Evolutionary conservation across 2,329 filamentous ascomycete species (phyloP).

Genomic region (Colletotrichum incanum): DNA sequence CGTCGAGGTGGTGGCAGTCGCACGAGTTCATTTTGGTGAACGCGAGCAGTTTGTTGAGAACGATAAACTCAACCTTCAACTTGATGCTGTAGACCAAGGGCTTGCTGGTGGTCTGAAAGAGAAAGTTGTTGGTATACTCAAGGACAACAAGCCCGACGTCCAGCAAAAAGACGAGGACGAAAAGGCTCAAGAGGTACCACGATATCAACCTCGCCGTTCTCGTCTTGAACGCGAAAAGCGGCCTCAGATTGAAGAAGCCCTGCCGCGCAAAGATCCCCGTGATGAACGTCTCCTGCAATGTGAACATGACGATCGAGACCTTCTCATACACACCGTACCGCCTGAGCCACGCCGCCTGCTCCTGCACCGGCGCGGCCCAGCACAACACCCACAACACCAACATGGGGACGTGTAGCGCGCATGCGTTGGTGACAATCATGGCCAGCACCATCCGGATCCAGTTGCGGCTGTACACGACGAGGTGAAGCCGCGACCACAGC

Average conservation of each 20-base stretch:
- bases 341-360: slow-evolving; percentile 35
- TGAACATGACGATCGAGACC: slow-evolving; percentile 71
- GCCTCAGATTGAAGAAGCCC: slow-evolving; percentile 52
- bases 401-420: slow-evolving; percentile 65
- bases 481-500: slow-evolving; percentile 66
- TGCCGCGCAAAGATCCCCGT: slow-evolving; percentile 69
- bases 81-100: slow-evolving; percentile 44
- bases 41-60: slow-evolving; percentile 55
- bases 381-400: slow-evolving; percentile 65
- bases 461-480: slow-evolving; percentile 59
- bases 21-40: slow-evolving; percentile 39
- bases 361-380: slow-evolving; percentile 45
- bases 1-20: slow-evolving; percentile 29
- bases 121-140: slow-evolving; percentile 56
- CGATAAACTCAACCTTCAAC: slow-evolving; percentile 63
- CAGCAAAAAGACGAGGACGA: slow-evolving; percentile 58
- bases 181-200: slow-evolving; percentile 56
- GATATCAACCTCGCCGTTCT: slow-evolving; percentile 51
- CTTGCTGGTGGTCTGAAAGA: slow-evolving; percentile 43
- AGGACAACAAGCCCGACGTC: slow-evolving; percentile 56
- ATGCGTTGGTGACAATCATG: slow-evolving; percentile 67
- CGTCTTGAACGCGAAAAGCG: slow-evolving; percentile 56
- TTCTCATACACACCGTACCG: slow-evolving; percentile 66
- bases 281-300: slow-evolving; percentile 69
- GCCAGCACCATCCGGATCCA: slow-evolving; percentile 53